Evolutionary conservation across 805 yeast species (phyloP).

Genomic region (Suhomyces faveliae): DNA sequence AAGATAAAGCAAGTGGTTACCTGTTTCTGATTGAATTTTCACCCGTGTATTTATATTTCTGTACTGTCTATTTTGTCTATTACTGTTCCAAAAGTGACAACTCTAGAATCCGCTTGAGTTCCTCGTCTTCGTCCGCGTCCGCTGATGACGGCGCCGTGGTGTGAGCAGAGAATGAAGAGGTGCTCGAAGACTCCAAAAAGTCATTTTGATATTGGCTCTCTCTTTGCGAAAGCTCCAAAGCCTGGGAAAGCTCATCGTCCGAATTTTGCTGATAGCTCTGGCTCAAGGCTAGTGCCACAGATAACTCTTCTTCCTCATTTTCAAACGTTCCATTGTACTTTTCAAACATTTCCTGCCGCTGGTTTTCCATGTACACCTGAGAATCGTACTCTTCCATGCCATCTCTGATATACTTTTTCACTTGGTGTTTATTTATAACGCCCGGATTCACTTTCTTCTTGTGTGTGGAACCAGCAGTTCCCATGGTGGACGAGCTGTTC

Average conservation of each 20-base stretch:
- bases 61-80: neutral
- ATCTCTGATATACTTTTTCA: conserved; percentile 25
- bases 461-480: neutral
- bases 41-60: neutral
- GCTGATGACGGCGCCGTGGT: neutral
- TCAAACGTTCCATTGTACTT: conserved; percentile 47
- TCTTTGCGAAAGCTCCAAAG: conserved; percentile 18
- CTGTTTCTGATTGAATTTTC: too few species aligned
- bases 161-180: neutral
- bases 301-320: conserved; percentile 27
- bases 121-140: conserved; percentile 14
- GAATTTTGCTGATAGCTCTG: conserved; percentile 20
- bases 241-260: conserved; percentile 32
- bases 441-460: conserved; percentile 18
- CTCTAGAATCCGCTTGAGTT: conserved; percentile 17
- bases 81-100: conserved; percentile 21
- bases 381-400: conserved; percentile 38
- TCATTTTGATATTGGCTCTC: too few species aligned
- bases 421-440: conserved; percentile 23
- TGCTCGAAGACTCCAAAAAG: neutral
- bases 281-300: conserved; percentile 35
- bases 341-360: conserved; percentile 30
- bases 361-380: conserved; percentile 21
- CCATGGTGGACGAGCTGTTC: conserved; percentile 8
- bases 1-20: too few species aligned